phyloP scores from a whole-genome alignment of 192 early-diverging fungal species.

The Dissophora ornata region DNA sequence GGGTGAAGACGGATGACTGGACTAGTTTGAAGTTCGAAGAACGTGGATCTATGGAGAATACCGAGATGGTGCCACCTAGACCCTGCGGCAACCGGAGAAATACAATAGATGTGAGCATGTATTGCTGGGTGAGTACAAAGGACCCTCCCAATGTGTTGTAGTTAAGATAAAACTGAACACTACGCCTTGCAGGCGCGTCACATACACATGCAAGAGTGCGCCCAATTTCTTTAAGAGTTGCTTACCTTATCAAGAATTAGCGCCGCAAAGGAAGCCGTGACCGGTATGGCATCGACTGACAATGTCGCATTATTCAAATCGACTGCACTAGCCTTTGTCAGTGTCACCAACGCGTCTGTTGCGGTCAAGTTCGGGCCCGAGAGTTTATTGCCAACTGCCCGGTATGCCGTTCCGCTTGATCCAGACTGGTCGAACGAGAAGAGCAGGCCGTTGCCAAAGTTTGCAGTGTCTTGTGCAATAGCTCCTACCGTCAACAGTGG shows the following conservation, averaged over 20 bases:
- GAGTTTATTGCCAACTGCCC: conserved; percentile 16
- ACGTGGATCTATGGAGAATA: conserved; percentile 39
- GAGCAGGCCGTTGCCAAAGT: conserved; percentile 34
- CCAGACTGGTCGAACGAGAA: conserved; percentile 36
- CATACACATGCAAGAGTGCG: too few relatives aligned
- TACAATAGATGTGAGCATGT: background rate
- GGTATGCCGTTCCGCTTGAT: conserved; percentile 18
- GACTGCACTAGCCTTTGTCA: conserved; percentile 6
- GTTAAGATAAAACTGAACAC: too few relatives aligned
- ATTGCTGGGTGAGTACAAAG: too few relatives aligned
- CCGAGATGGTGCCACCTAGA: conserved; percentile 7
- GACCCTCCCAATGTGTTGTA: too few relatives aligned
- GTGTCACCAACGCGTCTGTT: conserved; percentile 19
- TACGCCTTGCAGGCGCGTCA: too few relatives aligned
- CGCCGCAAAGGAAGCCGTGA: conserved; percentile 32
- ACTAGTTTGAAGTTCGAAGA: conserved; percentile 4
- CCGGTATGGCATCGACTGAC: conserved; percentile 22
- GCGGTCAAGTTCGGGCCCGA: conserved; percentile 26
- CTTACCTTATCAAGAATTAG: conserved; percentile 45
- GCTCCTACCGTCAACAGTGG: conserved; percentile 42
- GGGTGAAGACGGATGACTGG: background rate
- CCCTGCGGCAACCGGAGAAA: too few relatives aligned
- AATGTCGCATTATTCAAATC: conserved; percentile 24
- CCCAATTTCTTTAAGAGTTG: background rate
- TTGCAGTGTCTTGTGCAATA: conserved; percentile 26